A percentile compares a stretch with the other conserved stretches of the same genome.
Evolutionary conservation across 257 asterid genomes (phyloP).

Genomic region (Cinchona pubescens): DNA sequence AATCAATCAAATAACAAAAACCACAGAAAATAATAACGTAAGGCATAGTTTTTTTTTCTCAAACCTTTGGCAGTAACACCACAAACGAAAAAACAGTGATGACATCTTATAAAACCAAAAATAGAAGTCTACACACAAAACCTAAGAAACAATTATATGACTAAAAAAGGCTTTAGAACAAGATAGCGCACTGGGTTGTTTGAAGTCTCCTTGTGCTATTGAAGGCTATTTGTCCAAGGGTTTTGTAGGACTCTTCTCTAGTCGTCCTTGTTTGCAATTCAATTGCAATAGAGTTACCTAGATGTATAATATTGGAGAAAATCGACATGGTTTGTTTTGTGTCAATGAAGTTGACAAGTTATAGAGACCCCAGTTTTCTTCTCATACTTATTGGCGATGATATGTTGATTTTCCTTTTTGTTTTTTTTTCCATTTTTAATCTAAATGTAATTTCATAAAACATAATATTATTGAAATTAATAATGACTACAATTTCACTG

Average conservation of each 20-base stretch:
- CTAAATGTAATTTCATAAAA: not conserved
- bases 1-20: no score
- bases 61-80: no score
- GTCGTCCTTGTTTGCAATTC: conserved; percentile 50
- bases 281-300: conserved; percentile 46
- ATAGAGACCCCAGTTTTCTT: not conserved
- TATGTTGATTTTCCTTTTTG: not conserved
- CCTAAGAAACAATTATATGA: no score
- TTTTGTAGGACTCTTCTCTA: conserved; percentile 64
- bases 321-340: not conserved
- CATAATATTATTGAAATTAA: not conserved
- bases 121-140: no score
- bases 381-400: not conserved
- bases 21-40: no score
- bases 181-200: conserved; percentile 31
- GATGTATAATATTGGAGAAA: conserved; percentile 15
- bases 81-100: no score
- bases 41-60: no score
- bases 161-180: no score
- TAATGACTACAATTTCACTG: not conserved
- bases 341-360: not conserved
- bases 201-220: conserved; percentile 53
- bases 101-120: no score
- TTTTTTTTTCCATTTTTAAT: not conserved
- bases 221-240: conserved; percentile 86